Base-by-base conservation (phyloP, 2,329 filamentous ascomycete genomes). In the Herpotrichia juniperi region DNA sequence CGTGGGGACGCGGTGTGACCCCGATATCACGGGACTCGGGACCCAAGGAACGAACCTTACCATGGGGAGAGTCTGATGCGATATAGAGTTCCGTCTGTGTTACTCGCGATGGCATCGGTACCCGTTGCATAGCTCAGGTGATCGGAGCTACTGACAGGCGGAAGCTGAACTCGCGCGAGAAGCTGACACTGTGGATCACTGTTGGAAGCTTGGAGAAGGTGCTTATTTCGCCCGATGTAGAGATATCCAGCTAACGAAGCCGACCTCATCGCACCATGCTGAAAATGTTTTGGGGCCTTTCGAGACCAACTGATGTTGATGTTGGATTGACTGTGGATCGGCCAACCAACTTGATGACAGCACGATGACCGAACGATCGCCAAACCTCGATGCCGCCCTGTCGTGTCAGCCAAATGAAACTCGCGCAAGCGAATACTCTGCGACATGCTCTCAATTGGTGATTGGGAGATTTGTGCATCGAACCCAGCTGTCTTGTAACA, bases 101-200 rank as follows among this genome's bases (percentile, higher is more conserved):
- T 32, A 8, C 17, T 44, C 32, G 25, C 24, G 42, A 21, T 25
- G 22, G 12, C 24, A 19, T 39, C 45, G 48, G 35, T 52, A 16
- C 34, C 44, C 51, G 37, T 53, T 35, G 32, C 30, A 8, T 44
- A 45, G 52, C 28, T 21, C 51, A 48, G 26, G 50, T 47, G 47
- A 52, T 35, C 32, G 39, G 16, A 24, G 22, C 26, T 21, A 32
- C 28, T 22, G 21, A 22, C 30, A 24, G 16, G 11, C 30, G 28
- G 19, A 19, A 16, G 24, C 40, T 26, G 26, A n/a, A 46, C 42
- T 50, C 40, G 51, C 34, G 35, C 34, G 35, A 51, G 34, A 22
- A 24, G 48, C 4, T 49, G 26, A 22, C 25, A 24, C 45, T 48
- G 39, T 21, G 37, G 28, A 42, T 42, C 19, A 51, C 35, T 46